Evolutionary conservation across 192 early-diverging fungal genomes (phyloP).

Genomic region (Coemansia sp.): DNA sequence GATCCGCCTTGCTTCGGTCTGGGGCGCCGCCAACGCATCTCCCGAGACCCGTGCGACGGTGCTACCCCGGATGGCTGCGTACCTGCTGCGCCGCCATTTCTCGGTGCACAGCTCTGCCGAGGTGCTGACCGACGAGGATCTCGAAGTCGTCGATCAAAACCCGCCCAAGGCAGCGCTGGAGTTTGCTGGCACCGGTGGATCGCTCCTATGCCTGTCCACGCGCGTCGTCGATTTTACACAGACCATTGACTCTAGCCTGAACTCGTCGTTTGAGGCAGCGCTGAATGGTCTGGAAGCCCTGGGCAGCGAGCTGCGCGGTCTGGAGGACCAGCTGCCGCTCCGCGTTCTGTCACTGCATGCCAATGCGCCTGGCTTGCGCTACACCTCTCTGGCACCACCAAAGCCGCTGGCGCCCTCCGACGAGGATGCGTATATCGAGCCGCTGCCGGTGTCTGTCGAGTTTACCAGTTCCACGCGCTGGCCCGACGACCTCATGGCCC

Average conservation of each 20-base stretch:
- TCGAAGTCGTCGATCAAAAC: slow-evolving; percentile 16
- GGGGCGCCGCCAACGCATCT: slow-evolving; percentile 57
- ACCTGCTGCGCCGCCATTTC: slow-evolving; percentile 78
- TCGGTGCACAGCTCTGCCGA: slow-evolving; percentile 37
- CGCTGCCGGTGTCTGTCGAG: slow-evolving; percentile 77
- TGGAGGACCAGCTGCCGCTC: slow-evolving; percentile 49
- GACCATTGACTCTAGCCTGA: slow-evolving; percentile 17
- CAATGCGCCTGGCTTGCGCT: slow-evolving; percentile 58
- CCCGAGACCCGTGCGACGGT: slow-evolving; percentile 69
- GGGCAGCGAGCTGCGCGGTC: slow-evolving; percentile 21
- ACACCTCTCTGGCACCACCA: slow-evolving; percentile 56
- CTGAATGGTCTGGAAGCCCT: slow-evolving; percentile 30
- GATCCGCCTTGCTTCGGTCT: slow-evolving; percentile 88
- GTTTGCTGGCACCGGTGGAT: slow-evolving; percentile 2
- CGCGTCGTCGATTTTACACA: slow-evolving; percentile 22
- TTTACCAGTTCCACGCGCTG: slow-evolving; percentile 83
- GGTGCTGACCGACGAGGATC: slow-evolving; percentile 21
- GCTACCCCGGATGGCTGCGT: slow-evolving; percentile 75
- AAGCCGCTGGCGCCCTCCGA: slow-evolving; percentile 46
- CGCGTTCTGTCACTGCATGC: slow-evolving; percentile 42
- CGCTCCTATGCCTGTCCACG: slow-evolving; percentile 15
- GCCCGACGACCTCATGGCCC: slow-evolving; percentile 84
- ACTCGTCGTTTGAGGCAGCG: slow-evolving; percentile 30
- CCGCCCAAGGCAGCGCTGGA: slow-evolving; percentile 2
- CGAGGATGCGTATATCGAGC: slow-evolving; percentile 61